Base-by-base conservation (phyloP, 805 yeast genomes). In the Sungouiella thailandica region DNA sequence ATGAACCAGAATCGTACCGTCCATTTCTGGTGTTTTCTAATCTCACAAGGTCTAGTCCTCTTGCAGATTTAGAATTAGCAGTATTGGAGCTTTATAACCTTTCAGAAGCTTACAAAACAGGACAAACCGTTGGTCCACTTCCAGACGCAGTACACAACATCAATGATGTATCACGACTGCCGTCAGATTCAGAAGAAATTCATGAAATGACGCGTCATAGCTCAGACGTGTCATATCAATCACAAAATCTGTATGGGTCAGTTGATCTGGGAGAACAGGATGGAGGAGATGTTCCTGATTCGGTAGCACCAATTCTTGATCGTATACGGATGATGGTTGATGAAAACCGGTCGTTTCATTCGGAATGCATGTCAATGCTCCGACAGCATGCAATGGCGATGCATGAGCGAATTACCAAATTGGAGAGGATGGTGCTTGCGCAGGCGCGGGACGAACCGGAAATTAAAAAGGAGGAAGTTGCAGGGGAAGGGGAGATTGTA, bases 101-200 rank as follows among this genome's bases (percentile, higher is more conserved):
- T n/a, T 55, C 62, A 35, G 65, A 60, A 27, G 49, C 52, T 9
- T 39, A 56, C 26, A 57, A 57, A 28, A 46, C 41, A 11, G 61
- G 62, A 4, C 33, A 30, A 23, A 30, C 33, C 33, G 26, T 30
- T 10, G 33, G 33, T 10, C 28, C 33, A 9, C 23, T 30, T 3
- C 33, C 33, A 13, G 33, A 24, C 5, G 10, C 13, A 6, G 28
- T 17, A 15, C 19, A 16, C 20, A n/a, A n/a, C n/a, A n/a, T n/a
- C n/a, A n/a, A n/a, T n/a, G n/a, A n/a, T n/a, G n/a, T n/a, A n/a
- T n/a, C n/a, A n/a, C n/a, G n/a, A n/a, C n/a, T n/a, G n/a, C n/a
- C n/a, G n/a, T n/a, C n/a, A n/a, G n/a, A n/a, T n/a, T n/a, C n/a
- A n/a, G n/a, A n/a, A n/a, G n/a, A n/a, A n/a, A n/a, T n/a, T n/a